A percentile compares a stretch with the other conserved stretches of the same genome.
Evolutionary conservation across 2,329 filamentous ascomycete genomes (phyloP).

Genomic region (Aspergillus pseudoterreus): DNA sequence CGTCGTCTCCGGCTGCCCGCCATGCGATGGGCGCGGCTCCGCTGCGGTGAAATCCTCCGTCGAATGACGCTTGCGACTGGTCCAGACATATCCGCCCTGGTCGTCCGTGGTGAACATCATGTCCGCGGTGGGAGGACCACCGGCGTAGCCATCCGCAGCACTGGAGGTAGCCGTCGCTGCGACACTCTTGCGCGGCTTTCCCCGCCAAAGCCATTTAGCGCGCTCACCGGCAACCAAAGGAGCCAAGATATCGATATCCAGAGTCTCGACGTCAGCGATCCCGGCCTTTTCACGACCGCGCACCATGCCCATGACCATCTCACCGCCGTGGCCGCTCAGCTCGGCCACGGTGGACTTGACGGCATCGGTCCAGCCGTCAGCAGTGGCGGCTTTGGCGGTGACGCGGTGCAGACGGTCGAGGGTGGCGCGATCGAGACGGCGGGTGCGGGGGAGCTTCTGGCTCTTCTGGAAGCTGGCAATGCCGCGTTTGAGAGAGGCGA

Average conservation of each 20-base stretch:
- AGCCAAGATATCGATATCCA: slow-evolving; percentile 81
- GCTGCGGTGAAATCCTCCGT: slow-evolving; percentile 37
- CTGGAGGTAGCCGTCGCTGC: no score
- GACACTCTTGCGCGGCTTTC: slow-evolving; percentile 69
- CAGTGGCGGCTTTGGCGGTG: slow-evolving; percentile 86
- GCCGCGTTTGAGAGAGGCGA: slow-evolving; percentile 74
- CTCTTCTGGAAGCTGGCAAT: slow-evolving; percentile 88
- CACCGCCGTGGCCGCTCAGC: slow-evolving; percentile 86
- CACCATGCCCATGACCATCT: slow-evolving; percentile 94
- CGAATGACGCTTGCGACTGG: slow-evolving; percentile 36
- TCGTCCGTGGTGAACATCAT: slow-evolving; percentile 45
- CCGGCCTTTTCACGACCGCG: slow-evolving; percentile 80
- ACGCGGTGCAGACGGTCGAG: slow-evolving; percentile 72
- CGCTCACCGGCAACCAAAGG: slow-evolving; percentile 75
- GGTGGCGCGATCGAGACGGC: slow-evolving; percentile 78
- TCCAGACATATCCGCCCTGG: slow-evolving; percentile 45
- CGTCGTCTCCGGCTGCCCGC: slow-evolving; percentile 28
- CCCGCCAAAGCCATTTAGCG: slow-evolving; percentile 91
- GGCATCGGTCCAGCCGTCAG: slow-evolving; percentile 85
- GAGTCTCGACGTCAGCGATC: slow-evolving; percentile 87
- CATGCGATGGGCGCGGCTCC: slow-evolving; percentile 26
- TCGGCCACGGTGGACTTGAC: slow-evolving; percentile 95
- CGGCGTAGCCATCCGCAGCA: slow-evolving; percentile 27
- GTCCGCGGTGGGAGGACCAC: slow-evolving; percentile 32
- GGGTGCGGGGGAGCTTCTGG: slow-evolving; percentile 72